Base-by-base conservation (phyloP, 257 asterid species). In the Cruciata laevipes region DNA sequence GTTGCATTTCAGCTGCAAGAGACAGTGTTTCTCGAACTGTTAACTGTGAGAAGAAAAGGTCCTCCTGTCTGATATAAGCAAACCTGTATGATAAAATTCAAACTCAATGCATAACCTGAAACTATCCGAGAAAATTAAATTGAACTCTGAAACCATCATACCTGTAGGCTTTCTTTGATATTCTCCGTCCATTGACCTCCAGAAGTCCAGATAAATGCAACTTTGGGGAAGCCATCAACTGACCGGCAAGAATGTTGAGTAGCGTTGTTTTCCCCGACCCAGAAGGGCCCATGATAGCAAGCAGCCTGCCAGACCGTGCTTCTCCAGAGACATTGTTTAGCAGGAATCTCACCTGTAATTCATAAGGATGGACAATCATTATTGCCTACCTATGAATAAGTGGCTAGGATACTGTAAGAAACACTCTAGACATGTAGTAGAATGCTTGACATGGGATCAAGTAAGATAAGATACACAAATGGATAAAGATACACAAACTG, bases 251-350 rank as follows among this genome's bases (percentile, higher is more conserved):
- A 72, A 90, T 85, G 77, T 90, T 93, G 71, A 93, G 95, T 85
- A 93, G 76, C 68, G 99, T 93, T 60, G 99, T 93, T 84, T 93
- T 93, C 71, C 99, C 99, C 24, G 99, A 88, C 42, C 99, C 99
- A 44, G 99, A 93, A 66, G 99, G 99, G 57, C 99, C 99, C 97
- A 93, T 93, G 69, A 93, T 69, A 55, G 99, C 97, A 40, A 93
- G 95, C 78, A 93, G 82, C 72, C 95, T 77, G 76, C 99, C 97
- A 62, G 97, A 96, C 77, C 82, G 88, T 27, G 96, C 99, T 76
- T 93, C 97, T 75, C 97, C 99, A 68, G 85, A 78, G 40, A 86
- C 89, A 78, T 82, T 78, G 65, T 84, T 86, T 73, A 93, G 95
- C 78, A 93, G 66, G 81, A 90, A 93, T 0, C 95, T 82, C 58